phyloP scores from a whole-genome alignment of 2,329 filamentous ascomycete genomes.

The Aspergillus niger region DNA sequence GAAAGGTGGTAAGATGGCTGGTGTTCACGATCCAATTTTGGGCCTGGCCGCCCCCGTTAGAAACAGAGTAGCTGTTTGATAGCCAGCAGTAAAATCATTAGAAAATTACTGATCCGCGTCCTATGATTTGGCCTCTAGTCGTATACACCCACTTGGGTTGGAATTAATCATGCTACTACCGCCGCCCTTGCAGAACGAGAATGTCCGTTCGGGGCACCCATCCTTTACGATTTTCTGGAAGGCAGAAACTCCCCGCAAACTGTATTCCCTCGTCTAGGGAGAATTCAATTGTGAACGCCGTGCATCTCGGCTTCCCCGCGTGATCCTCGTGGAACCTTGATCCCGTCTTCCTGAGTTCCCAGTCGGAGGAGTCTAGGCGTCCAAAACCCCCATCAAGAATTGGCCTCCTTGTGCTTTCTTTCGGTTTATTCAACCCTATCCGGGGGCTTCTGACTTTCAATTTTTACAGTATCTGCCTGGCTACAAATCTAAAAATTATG shows the following conservation, averaged over 20 bases:
- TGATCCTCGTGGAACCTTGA: neutral
- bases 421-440: neutral
- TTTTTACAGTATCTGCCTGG: neutral
- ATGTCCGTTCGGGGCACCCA: neutral
- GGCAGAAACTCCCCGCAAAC: neutral
- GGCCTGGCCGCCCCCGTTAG: neutral
- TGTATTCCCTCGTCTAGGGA: neutral
- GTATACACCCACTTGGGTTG: too few species aligned
- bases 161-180: neutral
- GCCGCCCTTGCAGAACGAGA: neutral
- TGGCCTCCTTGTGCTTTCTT: neutral
- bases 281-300: neutral
- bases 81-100: neutral
- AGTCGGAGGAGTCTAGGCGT: neutral
- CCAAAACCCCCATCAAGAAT: neutral
- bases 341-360: neutral
- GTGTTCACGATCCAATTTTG: neutral
- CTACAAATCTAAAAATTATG: constrained; percentile 47
- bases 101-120: neutral
- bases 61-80: neutral
- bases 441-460: too few species aligned
- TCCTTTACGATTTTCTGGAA: neutral
- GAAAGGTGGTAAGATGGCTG: neutral
- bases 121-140: neutral
- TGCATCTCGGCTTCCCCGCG: neutral